These are phyloP conservation scores for Amylostereum areolatum DNA, from an alignment of 1,284 basidiomycete genomes.

Conservation along the genomic window DNA sequence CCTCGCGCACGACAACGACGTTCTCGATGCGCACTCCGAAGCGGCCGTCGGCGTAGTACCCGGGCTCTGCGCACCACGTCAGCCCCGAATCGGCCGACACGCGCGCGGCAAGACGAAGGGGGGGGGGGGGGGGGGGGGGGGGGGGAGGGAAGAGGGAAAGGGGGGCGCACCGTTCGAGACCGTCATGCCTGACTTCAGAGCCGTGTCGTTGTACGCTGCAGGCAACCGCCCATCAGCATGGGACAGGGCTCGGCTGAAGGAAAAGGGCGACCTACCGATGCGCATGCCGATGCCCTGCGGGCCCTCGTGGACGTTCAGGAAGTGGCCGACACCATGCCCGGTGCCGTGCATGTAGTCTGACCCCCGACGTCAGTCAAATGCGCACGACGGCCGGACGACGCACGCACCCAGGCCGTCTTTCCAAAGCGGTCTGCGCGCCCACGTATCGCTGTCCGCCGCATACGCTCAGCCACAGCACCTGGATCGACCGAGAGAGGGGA, in stretches of 20 bases:
- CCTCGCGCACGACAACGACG: constrained; percentile 72
- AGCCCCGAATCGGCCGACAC: too few species aligned
- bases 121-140: too few species aligned
- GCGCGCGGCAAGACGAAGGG: neutral
- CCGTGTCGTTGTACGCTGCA: constrained; percentile 69
- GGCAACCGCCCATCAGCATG: constrained; percentile 22
- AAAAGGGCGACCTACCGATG: constrained; percentile 40
- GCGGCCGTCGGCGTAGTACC: constrained; percentile 88
- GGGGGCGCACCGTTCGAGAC: constrained; percentile 69
- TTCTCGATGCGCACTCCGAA: constrained; percentile 96
- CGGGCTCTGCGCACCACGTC: constrained; percentile 56
- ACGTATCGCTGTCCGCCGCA: constrained; percentile 59
- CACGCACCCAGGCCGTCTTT: constrained; percentile 78
- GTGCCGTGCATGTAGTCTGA: constrained; percentile 62
- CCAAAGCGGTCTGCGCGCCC: constrained; percentile 85
- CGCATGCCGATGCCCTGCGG: constrained; percentile 86
- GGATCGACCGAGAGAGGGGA: neutral
- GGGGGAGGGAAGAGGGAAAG: neutral
- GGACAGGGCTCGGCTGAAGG: neutral
- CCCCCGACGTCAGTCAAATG: neutral
- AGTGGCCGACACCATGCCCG: constrained; percentile 92
- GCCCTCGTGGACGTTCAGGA: constrained; percentile 91
- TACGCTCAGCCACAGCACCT: neutral
- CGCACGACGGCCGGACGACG: neutral
- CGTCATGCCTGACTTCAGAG: constrained; percentile 82